Conservation (phyloP, 495 filamentous ascomycete species). For the Entonaema liquescens region DNA sequence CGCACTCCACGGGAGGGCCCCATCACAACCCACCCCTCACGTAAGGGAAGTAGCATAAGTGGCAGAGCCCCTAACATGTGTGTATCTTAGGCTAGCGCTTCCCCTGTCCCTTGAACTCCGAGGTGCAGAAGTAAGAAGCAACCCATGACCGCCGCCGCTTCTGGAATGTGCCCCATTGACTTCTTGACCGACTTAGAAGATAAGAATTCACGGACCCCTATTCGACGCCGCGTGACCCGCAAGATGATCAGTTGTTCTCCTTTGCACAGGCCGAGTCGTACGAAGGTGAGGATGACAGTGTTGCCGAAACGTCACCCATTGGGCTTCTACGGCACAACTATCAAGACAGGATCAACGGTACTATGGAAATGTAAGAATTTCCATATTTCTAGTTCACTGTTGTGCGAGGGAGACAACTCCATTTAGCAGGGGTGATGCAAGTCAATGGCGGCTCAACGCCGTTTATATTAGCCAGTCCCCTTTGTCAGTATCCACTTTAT, state of each 20-base stretch:
- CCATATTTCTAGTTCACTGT: slow-evolving; percentile 35
- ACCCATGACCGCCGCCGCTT: slow-evolving; percentile 11
- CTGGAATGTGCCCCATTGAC: slow-evolving; percentile 18
- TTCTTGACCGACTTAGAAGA: slow-evolving; percentile 34
- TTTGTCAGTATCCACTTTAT: slow-evolving; percentile 37
- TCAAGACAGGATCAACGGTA: slow-evolving; percentile 27
- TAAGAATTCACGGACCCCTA: slow-evolving; percentile 32
- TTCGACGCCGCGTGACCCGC: slow-evolving; percentile 33
- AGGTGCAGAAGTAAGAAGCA: slow-evolving; percentile 20
- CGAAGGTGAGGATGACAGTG: slow-evolving; percentile 30
- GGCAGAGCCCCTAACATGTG: slow-evolving; percentile 12
- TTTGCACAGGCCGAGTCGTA: slow-evolving; percentile 17
- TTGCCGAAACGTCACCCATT: slow-evolving; percentile 24
- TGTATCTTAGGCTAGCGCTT: slow-evolving; percentile 8
- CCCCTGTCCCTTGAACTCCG: slow-evolving; percentile 12
- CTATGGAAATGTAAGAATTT: slow-evolving; percentile 33
- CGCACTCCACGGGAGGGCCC: slow-evolving; percentile 9
- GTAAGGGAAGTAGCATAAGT: slow-evolving; percentile 27
- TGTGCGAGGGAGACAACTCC: slow-evolving; percentile 31
- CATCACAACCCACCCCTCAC: slow-evolving; percentile 25
- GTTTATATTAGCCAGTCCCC: slow-evolving; percentile 37
- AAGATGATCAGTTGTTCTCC: slow-evolving; percentile 25
- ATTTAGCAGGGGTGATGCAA: slow-evolving; percentile 27
- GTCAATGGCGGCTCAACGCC: slow-evolving; percentile 17
- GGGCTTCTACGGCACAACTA: slow-evolving; percentile 20